These are phyloP conservation scores for Cicer cuneatum DNA, from an alignment of 306 rosid species.

Conservation along the genomic window DNA sequence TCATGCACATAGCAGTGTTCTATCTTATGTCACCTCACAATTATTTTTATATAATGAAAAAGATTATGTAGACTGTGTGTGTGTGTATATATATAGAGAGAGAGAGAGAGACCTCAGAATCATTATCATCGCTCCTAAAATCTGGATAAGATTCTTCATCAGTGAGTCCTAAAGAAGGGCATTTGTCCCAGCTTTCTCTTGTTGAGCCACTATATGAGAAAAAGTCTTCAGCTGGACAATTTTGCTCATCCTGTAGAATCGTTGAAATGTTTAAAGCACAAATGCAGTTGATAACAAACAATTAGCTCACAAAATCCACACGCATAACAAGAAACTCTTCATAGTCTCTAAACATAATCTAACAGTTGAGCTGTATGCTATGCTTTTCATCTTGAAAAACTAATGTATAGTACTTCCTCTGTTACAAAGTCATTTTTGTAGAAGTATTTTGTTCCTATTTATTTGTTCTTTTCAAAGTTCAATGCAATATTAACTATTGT, in stretches of 20 bases:
- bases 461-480: too few relatives aligned
- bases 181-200: slow-evolving; percentile 93
- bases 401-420: not conserved
- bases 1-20: not conserved
- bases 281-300: slow-evolving; percentile 17
- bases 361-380: not conserved
- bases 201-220: slow-evolving; percentile 80
- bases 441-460: too few relatives aligned
- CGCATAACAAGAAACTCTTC: not conserved
- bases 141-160: slow-evolving; percentile 77
- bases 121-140: slow-evolving; percentile 54
- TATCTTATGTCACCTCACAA: slow-evolving; percentile 14
- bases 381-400: not conserved
- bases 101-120: slow-evolving; percentile 67
- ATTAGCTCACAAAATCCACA: not conserved
- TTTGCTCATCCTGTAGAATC: slow-evolving; percentile 70
- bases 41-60: slow-evolving; percentile 23
- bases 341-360: not conserved
- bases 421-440: too few relatives aligned
- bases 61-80: not conserved
- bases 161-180: slow-evolving; percentile 82
- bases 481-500: too few relatives aligned
- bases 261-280: slow-evolving; percentile 26
- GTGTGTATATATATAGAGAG: slow-evolving; percentile 37
- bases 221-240: slow-evolving; percentile 71